Conservation (phyloP, 306 rosid genomes). For the Fagus sylvatica region DNA sequence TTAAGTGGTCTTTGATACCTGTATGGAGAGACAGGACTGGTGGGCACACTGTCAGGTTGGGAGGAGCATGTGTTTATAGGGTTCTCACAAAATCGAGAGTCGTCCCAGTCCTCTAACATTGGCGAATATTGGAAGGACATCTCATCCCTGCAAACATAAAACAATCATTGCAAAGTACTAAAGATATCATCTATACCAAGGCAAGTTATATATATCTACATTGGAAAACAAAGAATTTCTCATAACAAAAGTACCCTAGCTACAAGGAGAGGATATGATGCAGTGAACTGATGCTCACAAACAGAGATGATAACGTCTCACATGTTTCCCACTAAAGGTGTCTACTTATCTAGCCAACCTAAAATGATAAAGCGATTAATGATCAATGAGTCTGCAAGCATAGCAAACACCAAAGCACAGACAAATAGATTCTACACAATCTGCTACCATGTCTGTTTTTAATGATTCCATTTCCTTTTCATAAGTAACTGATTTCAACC, state of each 20-base stretch:
- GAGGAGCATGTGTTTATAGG: slow-evolving; percentile 50
- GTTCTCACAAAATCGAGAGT: slow-evolving; percentile 70
- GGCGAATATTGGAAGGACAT: slow-evolving; percentile 82
- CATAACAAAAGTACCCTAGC: no score
- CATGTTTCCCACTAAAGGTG: not conserved
- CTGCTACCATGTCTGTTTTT: not conserved
- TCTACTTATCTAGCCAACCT: not conserved
- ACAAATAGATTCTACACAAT: not conserved
- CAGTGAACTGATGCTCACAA: not conserved
- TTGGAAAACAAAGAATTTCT: not conserved
- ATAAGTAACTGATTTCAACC: not conserved
- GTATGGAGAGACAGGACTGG: slow-evolving; percentile 89
- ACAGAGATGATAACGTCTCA: not conserved
- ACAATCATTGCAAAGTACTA: not conserved
- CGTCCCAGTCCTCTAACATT: slow-evolving; percentile 97
- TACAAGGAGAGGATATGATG: not conserved
- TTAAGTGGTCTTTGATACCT: slow-evolving; percentile 62
- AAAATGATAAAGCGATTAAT: not conserved
- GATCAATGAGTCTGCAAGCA: not conserved
- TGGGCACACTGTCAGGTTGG: slow-evolving; percentile 69
- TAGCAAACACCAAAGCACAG: not conserved
- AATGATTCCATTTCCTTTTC: not conserved
- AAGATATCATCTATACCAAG: not conserved
- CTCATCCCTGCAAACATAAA: slow-evolving; percentile 67
- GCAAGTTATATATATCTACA: slow-evolving; percentile 1